These are phyloP conservation scores for Blakeslea trispora DNA, from an alignment of 371 early-diverging fungal species.

Conservation along the genomic window DNA sequence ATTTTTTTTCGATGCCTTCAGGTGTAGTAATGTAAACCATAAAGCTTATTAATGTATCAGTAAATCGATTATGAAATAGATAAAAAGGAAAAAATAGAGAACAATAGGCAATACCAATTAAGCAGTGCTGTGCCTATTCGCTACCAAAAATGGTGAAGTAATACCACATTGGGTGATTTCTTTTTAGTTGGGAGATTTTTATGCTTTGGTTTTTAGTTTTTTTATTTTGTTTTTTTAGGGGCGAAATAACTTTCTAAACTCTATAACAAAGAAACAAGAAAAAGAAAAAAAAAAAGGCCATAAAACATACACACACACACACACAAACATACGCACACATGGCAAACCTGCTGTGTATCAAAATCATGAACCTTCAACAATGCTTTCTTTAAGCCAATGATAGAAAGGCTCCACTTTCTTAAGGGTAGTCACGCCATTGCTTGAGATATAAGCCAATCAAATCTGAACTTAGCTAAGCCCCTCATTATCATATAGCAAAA, in stretches of 20 bases:
- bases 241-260: no score
- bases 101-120: no score
- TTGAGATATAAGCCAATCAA: background rate
- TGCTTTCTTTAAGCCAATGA: no score
- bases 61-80: background rate
- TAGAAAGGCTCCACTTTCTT: no score
- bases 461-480: background rate
- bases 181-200: background rate
- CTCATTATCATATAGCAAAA: background rate
- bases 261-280: no score
- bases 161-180: constrained; percentile 31
- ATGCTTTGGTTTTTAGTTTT: background rate
- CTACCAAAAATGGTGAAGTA: constrained; percentile 24
- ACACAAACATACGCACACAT: no score
- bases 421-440: background rate
- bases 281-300: no score
- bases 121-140: background rate
- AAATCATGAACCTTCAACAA: no score
- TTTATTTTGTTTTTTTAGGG: no score
- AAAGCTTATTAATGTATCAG: background rate
- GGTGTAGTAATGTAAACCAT: constrained; percentile 36
- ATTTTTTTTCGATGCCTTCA: constrained; percentile 44
- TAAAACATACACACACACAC: no score
- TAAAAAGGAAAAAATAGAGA: background rate
- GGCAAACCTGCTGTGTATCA: no score